phyloP scores from a whole-genome alignment of 306 rosid genomes.

The Rosa multiflora region DNA sequence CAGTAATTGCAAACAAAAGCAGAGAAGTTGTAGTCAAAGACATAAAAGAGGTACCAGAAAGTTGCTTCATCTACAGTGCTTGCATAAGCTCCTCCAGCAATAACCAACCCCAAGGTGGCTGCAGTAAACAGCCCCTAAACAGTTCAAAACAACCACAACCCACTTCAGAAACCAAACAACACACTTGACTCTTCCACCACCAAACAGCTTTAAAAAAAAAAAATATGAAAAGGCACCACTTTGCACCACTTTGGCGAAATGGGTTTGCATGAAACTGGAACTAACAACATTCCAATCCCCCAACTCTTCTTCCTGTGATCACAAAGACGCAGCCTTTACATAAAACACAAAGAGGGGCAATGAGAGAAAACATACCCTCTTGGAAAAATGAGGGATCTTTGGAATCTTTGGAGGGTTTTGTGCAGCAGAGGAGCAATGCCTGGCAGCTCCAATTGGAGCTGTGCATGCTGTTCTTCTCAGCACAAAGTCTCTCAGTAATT shows the following conservation, averaged over 20 bases:
- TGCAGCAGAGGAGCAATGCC: conserved; percentile 58
- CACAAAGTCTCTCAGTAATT: conserved; percentile 41
- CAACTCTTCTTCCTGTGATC: background rate
- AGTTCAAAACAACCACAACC: conserved; percentile 31
- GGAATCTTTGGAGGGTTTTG: conserved; percentile 57
- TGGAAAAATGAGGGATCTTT: conserved; percentile 69
- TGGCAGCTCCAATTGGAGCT: conserved; percentile 37
- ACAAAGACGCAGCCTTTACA: background rate
- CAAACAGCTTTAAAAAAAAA: background rate
- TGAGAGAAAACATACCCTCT: conserved; percentile 56
- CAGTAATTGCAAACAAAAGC: background rate
- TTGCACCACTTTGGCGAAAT: background rate
- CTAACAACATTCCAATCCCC: background rate
- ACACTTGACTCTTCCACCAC: background rate
- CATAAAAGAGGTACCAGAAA: conserved; percentile 77
- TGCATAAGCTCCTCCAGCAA: conserved; percentile 96
- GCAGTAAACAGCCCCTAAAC: conserved; percentile 84
- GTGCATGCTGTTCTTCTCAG: conserved; percentile 32
- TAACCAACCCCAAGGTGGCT: conserved; percentile 73
- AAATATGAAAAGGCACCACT: background rate
- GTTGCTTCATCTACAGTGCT: conserved; percentile 99
- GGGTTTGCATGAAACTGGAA: background rate
- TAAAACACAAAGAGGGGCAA: background rate
- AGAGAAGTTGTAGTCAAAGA: conserved; percentile 28
- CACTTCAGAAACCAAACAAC: conserved; percentile 20